These are phyloP conservation scores for Hypomyces perniciosus DNA, from an alignment of 2,329 filamentous ascomycete genomes.

Conservation along the genomic window DNA sequence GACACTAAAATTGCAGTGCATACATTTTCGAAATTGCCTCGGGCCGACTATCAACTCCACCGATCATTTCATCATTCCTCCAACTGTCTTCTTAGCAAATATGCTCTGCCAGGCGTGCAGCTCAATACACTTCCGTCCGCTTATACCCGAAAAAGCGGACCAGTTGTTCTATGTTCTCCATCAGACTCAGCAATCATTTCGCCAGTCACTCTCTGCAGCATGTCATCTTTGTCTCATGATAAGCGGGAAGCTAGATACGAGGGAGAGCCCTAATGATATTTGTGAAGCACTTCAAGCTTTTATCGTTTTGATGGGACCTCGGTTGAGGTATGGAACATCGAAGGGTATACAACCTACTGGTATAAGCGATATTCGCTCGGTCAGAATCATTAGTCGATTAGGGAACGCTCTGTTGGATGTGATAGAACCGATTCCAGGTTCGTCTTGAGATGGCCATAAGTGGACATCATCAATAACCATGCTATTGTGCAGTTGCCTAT, in stretches of 20 bases:
- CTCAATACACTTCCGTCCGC: background rate
- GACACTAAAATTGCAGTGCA: slow-evolving; percentile 2
- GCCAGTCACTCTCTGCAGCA: background rate
- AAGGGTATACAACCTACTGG: background rate
- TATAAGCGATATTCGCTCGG: background rate
- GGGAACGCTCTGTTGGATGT: background rate
- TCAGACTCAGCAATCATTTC: background rate
- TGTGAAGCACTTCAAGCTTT: background rate
- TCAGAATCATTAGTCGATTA: slow-evolving; percentile 1
- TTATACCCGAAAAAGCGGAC: background rate
- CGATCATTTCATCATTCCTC: background rate
- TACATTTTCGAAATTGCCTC: background rate
- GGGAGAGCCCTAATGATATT: background rate
- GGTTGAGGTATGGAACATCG: background rate
- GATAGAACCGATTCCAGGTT: background rate
- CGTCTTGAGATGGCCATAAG: background rate
- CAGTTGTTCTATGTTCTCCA: slow-evolving; percentile 1
- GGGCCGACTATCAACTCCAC: no score
- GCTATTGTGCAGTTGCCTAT: background rate
- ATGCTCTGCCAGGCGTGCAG: background rate
- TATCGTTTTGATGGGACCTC: background rate
- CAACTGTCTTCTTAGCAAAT: background rate
- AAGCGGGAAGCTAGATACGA: background rate
- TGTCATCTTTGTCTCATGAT: slow-evolving; percentile 3
- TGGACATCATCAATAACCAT: background rate